Evolutionary conservation across 352 stramenopile species (phyloP), one percentile per base, ranked within the genome.

Genomic region (Globisporangium nagaii): DNA sequence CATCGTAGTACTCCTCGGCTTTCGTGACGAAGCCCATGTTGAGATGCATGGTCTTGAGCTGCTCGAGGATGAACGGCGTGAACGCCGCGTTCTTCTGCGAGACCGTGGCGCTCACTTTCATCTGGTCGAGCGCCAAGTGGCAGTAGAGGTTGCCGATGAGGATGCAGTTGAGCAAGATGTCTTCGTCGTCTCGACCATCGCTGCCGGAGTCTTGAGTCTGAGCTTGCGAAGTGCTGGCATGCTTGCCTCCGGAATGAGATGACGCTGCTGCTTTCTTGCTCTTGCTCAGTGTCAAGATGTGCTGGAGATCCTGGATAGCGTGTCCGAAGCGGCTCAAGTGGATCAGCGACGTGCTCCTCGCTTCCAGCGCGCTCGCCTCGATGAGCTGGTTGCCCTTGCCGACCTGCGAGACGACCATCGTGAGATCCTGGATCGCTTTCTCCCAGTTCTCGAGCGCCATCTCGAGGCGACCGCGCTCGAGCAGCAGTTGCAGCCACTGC

Each of bases 71-170:
- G 6, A 60, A 31, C 8, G 56, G 66, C 36, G 58, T 73, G 47
- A 73, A 54, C 20, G 40, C 39, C 1, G 62, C 48, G 6, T 48
- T 53, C 22, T 73, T 82, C 10, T 65, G 60, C 5, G 59, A 51
- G 5, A 65, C 44, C 0, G 19, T 60, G 2, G 71, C 59, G 27
- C 53, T 73, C 5, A 60, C 45, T 19, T 68, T 68, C 40, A 72
- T 63, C n/a, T 84, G 62, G 28, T 84, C 69, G 11, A 81, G 64
- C 5, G 72, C 71, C 0, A 79, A 43, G 17, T 84, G 71, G 36
- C 71, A 85, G 59, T 87, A 81, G 22, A 87, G 53, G 40, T 84
- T 87, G 2, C 69, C 76, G 0, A 87, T 66, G 20, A 79, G 47
- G 2, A 84, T 36, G 20, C 62, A 68, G 40, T 73, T 71, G 4